Evolutionary conservation across 345 rosid species (phyloP).

Genomic region (Triadica sebifera): DNA sequence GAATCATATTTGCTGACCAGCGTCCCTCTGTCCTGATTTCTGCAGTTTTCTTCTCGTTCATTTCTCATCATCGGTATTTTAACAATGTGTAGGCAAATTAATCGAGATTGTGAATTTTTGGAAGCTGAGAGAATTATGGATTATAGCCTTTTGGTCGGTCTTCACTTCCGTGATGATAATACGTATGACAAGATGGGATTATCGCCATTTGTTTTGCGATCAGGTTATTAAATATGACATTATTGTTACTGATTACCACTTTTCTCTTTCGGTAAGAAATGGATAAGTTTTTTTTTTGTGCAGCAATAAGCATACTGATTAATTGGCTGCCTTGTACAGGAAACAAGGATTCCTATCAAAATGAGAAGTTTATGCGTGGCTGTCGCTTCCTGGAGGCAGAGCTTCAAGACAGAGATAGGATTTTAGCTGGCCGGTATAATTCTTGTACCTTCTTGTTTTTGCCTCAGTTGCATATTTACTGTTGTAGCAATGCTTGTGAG

Average conservation of each 20-base stretch:
- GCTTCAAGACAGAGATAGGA: slow-evolving; percentile 85
- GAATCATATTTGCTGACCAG: neutral
- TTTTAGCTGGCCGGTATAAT: slow-evolving; percentile 75
- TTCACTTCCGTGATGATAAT: slow-evolving; percentile 89
- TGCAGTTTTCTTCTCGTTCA: neutral
- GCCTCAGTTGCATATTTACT: neutral
- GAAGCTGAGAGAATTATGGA: slow-evolving; percentile 96
- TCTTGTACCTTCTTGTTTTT: neutral
- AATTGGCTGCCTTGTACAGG: slow-evolving; percentile 41
- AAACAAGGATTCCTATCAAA: slow-evolving; percentile 65
- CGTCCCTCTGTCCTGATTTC: neutral
- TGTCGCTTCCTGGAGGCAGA: slow-evolving; percentile 92
- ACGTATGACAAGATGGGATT: slow-evolving; percentile 85
- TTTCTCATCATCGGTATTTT: neutral
- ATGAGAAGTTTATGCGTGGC: slow-evolving; percentile 88
- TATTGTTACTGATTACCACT: neutral
- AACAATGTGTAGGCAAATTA: slow-evolving; percentile 64
- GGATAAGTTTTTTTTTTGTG: neutral
- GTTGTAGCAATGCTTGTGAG: neutral
- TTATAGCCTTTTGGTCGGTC: slow-evolving; percentile 91
- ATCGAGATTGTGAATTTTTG: slow-evolving; percentile 85
- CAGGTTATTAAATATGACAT: slow-evolving; percentile 46
- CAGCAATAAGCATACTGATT: neutral
- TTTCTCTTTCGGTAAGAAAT: too few species aligned
- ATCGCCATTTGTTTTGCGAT: slow-evolving; percentile 80